Conservation (phyloP, 208 protist species). For the Wallacemonas rigidus region DNA sequence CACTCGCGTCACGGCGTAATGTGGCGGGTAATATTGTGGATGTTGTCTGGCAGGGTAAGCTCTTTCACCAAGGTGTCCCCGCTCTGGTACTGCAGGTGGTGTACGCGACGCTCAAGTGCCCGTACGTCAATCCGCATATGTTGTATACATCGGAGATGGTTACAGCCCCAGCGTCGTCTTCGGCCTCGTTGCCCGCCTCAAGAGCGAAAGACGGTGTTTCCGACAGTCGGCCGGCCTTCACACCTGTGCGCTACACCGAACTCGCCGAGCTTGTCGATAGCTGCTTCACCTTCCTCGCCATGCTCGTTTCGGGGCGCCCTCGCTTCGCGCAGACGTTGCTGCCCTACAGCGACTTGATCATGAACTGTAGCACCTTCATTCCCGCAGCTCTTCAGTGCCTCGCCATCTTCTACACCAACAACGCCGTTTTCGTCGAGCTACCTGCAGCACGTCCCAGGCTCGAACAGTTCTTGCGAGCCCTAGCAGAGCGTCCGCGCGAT, state of each 20-base stretch:
- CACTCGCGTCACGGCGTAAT: conserved; percentile 8
- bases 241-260: conserved; percentile 42
- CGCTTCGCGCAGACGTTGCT: conserved; percentile 33
- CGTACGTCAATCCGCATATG: conserved; percentile 30
- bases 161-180: neutral
- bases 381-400: conserved; percentile 41
- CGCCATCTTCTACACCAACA: conserved; percentile 36
- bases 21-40: conserved; percentile 29
- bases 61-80: conserved; percentile 52
- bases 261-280: conserved; percentile 38
- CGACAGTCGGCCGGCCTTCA: conserved; percentile 5
- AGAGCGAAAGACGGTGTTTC: neutral
- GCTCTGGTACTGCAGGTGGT: conserved; percentile 33
- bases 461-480: conserved; percentile 37
- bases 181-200: neutral
- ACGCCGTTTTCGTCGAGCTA: conserved; percentile 43
- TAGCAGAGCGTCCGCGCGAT: conserved; percentile 27
- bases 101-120: conserved; percentile 37
- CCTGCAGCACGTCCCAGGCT: conserved; percentile 34
- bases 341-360: conserved; percentile 43
- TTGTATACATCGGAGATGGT: conserved; percentile 40
- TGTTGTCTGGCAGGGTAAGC: conserved; percentile 47
- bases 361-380: conserved; percentile 36
- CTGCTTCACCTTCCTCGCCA: conserved; percentile 36
- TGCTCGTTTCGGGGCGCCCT: conserved; percentile 35